These are phyloP conservation scores for Metschnikowia colocasiae DNA, from an alignment of 805 yeast genomes.

Conservation along the genomic window DNA sequence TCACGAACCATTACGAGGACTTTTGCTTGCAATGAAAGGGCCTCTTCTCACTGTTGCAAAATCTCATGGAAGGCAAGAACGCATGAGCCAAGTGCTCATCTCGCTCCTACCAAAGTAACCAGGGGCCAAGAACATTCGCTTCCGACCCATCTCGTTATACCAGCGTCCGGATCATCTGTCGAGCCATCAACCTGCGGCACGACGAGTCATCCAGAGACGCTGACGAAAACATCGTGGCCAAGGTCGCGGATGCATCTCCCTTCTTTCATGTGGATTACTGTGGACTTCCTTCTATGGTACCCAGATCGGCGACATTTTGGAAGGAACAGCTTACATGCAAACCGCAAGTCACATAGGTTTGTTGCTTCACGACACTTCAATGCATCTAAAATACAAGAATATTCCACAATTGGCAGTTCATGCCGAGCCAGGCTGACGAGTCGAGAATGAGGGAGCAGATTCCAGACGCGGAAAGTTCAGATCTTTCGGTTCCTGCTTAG, in stretches of 20 bases:
- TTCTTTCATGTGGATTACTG: slow-evolving; percentile 86
- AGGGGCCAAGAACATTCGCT: no score
- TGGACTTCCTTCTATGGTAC: slow-evolving; percentile 82
- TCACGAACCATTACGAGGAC: no score
- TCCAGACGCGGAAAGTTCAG: slow-evolving; percentile 31
- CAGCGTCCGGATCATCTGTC: no score
- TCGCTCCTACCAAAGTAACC: no score
- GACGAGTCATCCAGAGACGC: slow-evolving; percentile 27
- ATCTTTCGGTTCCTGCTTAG: slow-evolving; percentile 86
- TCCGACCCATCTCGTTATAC: no score
- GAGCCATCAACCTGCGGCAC: no score
- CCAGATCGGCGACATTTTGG: slow-evolving; percentile 84
- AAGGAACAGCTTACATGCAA: slow-evolving; percentile 88
- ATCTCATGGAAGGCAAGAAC: no score
- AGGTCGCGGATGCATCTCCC: slow-evolving; percentile 75
- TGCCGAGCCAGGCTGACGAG: slow-evolving; percentile 74
- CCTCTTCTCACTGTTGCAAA: no score
- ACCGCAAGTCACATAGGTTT: slow-evolving; percentile 93
- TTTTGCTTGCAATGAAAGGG: no score
- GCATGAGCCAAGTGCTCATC: no score
- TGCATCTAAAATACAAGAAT: slow-evolving; percentile 75
- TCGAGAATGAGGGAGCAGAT: slow-evolving; percentile 18
- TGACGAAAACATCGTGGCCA: slow-evolving; percentile 52
- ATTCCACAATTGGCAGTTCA: slow-evolving; percentile 89
- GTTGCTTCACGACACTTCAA: slow-evolving; percentile 87